A percentile compares a stretch with the other conserved stretches of the same genome.
phyloP scores from a whole-genome alignment of 768 basidiomycete genomes.

The Rickenella mellea region DNA sequence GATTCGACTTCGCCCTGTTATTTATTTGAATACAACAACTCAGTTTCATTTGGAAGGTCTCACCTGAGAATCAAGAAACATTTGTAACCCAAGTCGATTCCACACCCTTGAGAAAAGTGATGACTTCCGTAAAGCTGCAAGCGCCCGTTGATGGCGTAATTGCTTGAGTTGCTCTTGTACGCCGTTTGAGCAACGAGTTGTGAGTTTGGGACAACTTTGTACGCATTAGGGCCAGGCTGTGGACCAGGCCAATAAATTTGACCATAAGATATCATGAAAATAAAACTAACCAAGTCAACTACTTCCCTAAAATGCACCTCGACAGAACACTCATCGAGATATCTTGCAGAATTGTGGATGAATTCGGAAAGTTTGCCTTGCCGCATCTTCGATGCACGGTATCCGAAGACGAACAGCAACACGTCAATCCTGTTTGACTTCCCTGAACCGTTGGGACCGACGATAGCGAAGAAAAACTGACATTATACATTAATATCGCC shows the following conservation, averaged over 20 bases:
- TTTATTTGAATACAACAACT: slow-evolving; percentile 3
- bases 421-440: slow-evolving; percentile 99
- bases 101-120: slow-evolving; percentile 68
- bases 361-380: slow-evolving; percentile 94
- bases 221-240: slow-evolving; percentile 86
- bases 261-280: background rate
- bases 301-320: slow-evolving; percentile 97
- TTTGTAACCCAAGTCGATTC: slow-evolving; percentile 96
- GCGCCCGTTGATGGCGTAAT: slow-evolving; percentile 82
- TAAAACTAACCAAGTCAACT: slow-evolving; percentile 65
- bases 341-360: slow-evolving; percentile 90
- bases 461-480: slow-evolving; percentile 94
- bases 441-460: slow-evolving; percentile 96
- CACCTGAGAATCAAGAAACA: slow-evolving; percentile 93
- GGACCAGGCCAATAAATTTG: background rate
- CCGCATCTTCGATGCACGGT: slow-evolving; percentile 94
- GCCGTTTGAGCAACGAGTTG: slow-evolving; percentile 83
- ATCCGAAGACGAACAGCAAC: slow-evolving; percentile 94
- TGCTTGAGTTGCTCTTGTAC: slow-evolving; percentile 80
- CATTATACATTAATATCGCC: background rate
- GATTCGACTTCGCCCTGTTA: slow-evolving; percentile 92
- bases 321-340: slow-evolving; percentile 82
- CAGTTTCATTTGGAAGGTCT: background rate
- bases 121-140: no score
- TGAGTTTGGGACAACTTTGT: slow-evolving; percentile 71